phyloP scores from a whole-genome alignment of 805 yeast species.

The Teunomyces funiuensis region DNA sequence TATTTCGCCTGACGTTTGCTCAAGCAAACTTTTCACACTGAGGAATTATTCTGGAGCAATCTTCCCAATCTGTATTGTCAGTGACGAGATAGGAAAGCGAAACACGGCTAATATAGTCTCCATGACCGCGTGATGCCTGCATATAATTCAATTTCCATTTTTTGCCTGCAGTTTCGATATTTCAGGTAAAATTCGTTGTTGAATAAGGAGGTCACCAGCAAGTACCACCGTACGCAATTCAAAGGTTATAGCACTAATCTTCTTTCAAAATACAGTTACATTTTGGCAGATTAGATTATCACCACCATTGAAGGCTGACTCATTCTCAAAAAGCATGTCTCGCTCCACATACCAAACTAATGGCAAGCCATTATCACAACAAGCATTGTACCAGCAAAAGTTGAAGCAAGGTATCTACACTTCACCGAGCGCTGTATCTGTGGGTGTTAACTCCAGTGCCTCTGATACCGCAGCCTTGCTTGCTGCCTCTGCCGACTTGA shows the following conservation, averaged over 20 bases:
- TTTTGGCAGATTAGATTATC: not conserved
- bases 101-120: conserved; percentile 1
- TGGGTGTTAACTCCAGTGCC: conserved; percentile 69
- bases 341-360: conserved; percentile 59
- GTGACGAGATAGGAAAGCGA: conserved; percentile 5
- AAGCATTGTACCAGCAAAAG: conserved; percentile 74
- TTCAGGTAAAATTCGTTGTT: conserved; percentile 5
- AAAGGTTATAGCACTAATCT: not conserved
- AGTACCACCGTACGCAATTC: not conserved
- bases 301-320: not conserved
- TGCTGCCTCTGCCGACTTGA: conserved; percentile 66
- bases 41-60: conserved; percentile 1
- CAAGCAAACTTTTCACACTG: not conserved
- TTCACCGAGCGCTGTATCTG: conserved; percentile 44
- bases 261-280: not conserved
- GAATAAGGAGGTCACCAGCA: conserved; percentile 5
- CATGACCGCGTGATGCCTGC: conserved; percentile 4
- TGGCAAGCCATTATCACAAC: conserved; percentile 71
- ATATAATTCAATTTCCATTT: conserved; percentile 1
- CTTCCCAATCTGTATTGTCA: not conserved
- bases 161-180: conserved; percentile 5
- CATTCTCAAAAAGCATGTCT: conserved; percentile 24
- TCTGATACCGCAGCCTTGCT: conserved; percentile 76
- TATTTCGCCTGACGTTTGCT: too few relatives aligned
- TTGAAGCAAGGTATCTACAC: conserved; percentile 66